Evolutionary conservation across 1,284 basidiomycete genomes (phyloP).

Genomic region (Sporisorium scitamineum): DNA sequence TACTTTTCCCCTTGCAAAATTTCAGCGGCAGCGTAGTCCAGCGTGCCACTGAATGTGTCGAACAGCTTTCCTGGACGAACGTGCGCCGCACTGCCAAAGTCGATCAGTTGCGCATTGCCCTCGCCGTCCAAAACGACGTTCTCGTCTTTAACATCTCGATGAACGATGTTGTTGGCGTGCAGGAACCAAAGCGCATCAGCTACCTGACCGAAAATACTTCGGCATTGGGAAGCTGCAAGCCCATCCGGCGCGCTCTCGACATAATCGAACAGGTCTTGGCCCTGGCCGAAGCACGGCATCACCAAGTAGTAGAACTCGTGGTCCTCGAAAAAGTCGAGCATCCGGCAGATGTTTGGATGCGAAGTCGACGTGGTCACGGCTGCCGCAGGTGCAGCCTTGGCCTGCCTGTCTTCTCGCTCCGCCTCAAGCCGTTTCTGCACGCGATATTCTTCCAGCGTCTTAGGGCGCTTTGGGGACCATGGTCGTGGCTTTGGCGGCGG

Average conservation of each 20-base stretch:
- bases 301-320: conserved; percentile 93
- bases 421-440: conserved; percentile 25
- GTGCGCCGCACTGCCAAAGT: conserved; percentile 80
- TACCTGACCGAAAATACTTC: conserved; percentile 91
- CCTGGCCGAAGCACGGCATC: conserved; percentile 73
- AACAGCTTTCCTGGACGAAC: conserved; percentile 88
- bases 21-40: conserved; percentile 90
- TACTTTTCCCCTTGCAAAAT: conserved; percentile 95
- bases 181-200: conserved; percentile 91
- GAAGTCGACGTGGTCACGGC: conserved; percentile 18
- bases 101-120: conserved; percentile 84
- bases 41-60: conserved; percentile 94
- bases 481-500: conserved; percentile 48
- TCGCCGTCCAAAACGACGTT: conserved; percentile 78
- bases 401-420: conserved; percentile 14
- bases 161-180: conserved; percentile 91
- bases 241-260: conserved; percentile 91
- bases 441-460: conserved; percentile 43
- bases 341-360: conserved; percentile 90
- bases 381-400: neutral
- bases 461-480: conserved; percentile 47
- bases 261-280: conserved; percentile 89
- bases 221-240: conserved; percentile 79
- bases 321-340: conserved; percentile 98
- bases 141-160: conserved; percentile 98